A percentile compares a stretch with the other conserved stretches of the same genome.
Evolutionary conservation across 768 basidiomycete species (phyloP).

Genomic region (Mycena maculata): DNA sequence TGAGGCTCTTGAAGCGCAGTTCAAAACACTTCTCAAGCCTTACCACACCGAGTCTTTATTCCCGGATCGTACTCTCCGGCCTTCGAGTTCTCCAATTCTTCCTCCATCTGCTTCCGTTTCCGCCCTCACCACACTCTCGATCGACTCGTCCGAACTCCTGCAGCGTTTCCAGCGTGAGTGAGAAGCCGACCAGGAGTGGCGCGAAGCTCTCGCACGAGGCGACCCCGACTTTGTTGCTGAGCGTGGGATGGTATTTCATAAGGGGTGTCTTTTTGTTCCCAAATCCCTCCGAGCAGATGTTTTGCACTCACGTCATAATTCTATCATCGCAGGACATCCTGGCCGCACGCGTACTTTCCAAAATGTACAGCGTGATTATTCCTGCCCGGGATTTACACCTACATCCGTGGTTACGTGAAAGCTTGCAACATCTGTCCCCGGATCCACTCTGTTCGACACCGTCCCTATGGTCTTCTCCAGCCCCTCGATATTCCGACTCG

Average conservation of each 20-base stretch:
- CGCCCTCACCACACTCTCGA: neutral
- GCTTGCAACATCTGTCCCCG: constrained; percentile 50
- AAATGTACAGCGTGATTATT: constrained; percentile 49
- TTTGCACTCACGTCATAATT: constrained; percentile 50
- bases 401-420: constrained; percentile 42
- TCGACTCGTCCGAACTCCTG: constrained; percentile 35
- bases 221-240: constrained; percentile 27
- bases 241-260: constrained; percentile 36
- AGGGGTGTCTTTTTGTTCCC: constrained; percentile 47
- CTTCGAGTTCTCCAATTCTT: neutral
- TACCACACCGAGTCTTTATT: constrained; percentile 1
- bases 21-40: constrained; percentile 3
- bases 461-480: constrained; percentile 47
- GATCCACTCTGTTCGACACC: constrained; percentile 47
- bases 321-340: constrained; percentile 52
- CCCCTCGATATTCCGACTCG: constrained; percentile 48
- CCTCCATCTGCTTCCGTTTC: neutral
- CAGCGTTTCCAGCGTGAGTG: constrained; percentile 33
- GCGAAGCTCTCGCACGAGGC: constrained; percentile 7
- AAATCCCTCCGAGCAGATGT: constrained; percentile 42
- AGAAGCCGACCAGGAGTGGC: constrained; percentile 31
- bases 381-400: constrained; percentile 48
- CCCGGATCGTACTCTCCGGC: neutral
- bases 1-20: neutral
- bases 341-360: constrained; percentile 49